Evolutionary conservation across 768 basidiomycete genomes (phyloP), one percentile per base, ranked within the genome.

Genomic region (Mrakia blollopis): DNA sequence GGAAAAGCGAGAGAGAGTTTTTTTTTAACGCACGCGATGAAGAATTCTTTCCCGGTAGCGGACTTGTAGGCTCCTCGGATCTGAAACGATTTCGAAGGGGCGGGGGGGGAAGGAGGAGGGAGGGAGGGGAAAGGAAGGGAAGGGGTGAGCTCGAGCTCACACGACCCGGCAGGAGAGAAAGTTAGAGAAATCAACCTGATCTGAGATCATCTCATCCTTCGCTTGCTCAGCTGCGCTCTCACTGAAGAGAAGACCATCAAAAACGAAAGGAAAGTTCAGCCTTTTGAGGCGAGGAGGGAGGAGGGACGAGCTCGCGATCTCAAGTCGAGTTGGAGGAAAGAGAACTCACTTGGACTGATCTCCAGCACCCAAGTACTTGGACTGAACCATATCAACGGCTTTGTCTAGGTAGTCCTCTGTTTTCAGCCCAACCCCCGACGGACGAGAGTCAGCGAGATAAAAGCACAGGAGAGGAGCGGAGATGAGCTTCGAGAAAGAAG

Each of bases 41-140:
- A 72, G 44, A 50, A 50, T 28, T 72, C 47, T 3, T 72, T 70
- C 10, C 50, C 69, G 9, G 50, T 70, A 25, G 39, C 30, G 41
- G 69, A 52, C 41, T 44, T 70, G 69, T 70, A 44, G 13, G 50
- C 69, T 23, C 50, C 69, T 70, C 62, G 62, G 62, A 63, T 63
- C 62, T 63, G 62, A 30, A 30, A 21, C 6, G 18, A 63, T 13
- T 16, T 28, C 8, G 7, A 30, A 14, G 25, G 30, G 11, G n/a
- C 23, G 13, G 68, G 10, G 10, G 23, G 68, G 32, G 10, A 4
- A 6, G 62, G 35, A 21, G 5, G 62, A 30, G 23, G 30, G 54
- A 57, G 18, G 37, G 68, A 39, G 35, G 18, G 41, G n/a, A n/a
- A n/a, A 70, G 14, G 14, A 16, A 30, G 23, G 8, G 28, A 21